phyloP scores from a whole-genome alignment of 495 filamentous ascomycete genomes.

The Podospora bellae-mahoneyi region DNA sequence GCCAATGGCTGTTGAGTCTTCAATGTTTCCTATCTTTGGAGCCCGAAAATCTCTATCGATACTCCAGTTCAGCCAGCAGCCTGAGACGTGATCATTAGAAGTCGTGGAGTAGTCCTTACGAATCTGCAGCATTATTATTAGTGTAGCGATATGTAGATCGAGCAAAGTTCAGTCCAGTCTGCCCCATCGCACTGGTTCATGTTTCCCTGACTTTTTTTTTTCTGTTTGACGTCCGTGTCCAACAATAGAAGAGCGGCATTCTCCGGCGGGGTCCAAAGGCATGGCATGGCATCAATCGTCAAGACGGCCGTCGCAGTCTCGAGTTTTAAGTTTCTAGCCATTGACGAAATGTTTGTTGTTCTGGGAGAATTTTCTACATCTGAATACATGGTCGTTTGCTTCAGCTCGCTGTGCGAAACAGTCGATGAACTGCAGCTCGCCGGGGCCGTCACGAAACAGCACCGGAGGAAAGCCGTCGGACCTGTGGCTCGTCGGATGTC shows the following conservation, averaged over 20 bases:
- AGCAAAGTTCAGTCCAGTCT: neutral
- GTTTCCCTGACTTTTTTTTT: neutral
- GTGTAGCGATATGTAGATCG: neutral
- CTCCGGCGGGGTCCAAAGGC: slow-evolving; percentile 2
- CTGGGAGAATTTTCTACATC: neutral
- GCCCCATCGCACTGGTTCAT: neutral
- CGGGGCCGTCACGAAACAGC: neutral
- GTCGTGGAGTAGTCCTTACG: neutral
- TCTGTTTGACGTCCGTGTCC: neutral
- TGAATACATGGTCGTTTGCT: neutral
- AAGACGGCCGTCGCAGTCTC: neutral
- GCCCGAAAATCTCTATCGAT: neutral
- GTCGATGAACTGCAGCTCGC: slow-evolving; percentile 6
- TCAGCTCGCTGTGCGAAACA: neutral
- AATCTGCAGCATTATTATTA: neutral
- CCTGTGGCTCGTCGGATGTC: slow-evolving; percentile 8
- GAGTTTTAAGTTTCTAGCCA: slow-evolving; percentile 1
- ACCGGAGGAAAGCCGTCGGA: neutral
- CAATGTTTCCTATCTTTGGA: too few relatives aligned
- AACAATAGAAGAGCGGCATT: neutral
- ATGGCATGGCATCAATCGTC: neutral
- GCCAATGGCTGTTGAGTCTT: too few relatives aligned
- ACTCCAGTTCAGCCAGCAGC: neutral
- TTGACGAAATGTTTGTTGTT: slow-evolving; percentile 4
- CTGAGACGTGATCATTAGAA: neutral